Percentiles rank a stretch among this genome's conserved stretches.
phyloP scores from a whole-genome alignment of 2,329 filamentous ascomycete species.

The Aspergillus ochraceus region DNA sequence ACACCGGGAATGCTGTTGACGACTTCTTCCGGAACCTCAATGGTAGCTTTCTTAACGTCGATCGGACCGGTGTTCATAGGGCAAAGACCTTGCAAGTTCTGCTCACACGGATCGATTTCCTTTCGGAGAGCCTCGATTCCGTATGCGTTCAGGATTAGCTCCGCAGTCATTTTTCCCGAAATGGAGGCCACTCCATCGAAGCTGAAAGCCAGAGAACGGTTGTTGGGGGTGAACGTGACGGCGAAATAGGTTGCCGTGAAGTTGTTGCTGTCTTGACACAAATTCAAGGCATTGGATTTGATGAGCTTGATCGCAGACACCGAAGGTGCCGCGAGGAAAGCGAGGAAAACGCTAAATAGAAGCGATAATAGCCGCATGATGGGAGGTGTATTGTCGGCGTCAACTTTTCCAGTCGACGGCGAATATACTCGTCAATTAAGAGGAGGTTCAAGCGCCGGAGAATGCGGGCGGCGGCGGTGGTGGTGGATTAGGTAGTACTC shows the following conservation, averaged over 20 bases:
- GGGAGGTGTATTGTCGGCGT: conserved; percentile 11
- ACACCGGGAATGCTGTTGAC: conserved; percentile 67
- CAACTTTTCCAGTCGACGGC: conserved; percentile 6
- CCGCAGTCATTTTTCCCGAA: conserved; percentile 76
- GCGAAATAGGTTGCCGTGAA: conserved; percentile 88
- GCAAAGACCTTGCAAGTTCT: conserved; percentile 72
- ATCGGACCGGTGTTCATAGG: conserved; percentile 87
- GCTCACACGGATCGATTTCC: conserved; percentile 73
- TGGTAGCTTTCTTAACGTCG: conserved; percentile 67
- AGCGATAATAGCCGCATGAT: conserved; percentile 37
- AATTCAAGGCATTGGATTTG: conserved; percentile 77
- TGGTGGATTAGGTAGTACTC: conserved; percentile 26
- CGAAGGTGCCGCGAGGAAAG: conserved; percentile 47
- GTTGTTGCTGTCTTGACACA: conserved; percentile 77
- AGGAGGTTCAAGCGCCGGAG: background rate
- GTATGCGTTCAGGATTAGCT: conserved; percentile 76
- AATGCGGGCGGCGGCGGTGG: conserved; percentile 4
- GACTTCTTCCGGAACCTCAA: conserved; percentile 59
- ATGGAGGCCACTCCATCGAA: conserved; percentile 81
- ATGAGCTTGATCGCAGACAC: conserved; percentile 67
- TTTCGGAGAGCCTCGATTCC: conserved; percentile 71
- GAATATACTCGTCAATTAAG: conserved; percentile 11
- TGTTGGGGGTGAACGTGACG: conserved; percentile 63
- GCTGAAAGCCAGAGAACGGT: conserved; percentile 69
- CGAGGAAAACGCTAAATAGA: conserved; percentile 39